Percentiles rank a stretch among this genome's conserved stretches.
phyloP scores from a whole-genome alignment of 2,329 filamentous ascomycete genomes.

The Chaetomium sp. region DNA sequence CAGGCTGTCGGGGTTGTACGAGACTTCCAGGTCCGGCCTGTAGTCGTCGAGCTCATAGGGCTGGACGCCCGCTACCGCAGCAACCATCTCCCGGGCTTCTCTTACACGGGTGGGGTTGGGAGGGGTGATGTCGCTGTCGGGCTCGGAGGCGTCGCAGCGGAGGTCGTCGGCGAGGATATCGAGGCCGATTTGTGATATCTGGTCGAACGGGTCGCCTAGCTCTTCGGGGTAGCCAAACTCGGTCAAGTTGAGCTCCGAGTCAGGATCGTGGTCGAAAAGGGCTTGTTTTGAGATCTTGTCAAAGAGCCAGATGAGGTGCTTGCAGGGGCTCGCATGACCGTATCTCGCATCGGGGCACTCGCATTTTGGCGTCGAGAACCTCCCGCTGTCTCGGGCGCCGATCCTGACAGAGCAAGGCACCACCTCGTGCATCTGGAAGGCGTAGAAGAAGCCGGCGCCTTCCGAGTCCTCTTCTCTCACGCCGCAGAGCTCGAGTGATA shows the following conservation, averaged over 20 bases:
- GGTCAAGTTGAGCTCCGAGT: constrained; percentile 47
- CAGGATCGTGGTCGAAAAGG: constrained; percentile 44
- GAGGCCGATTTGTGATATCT: constrained; percentile 54
- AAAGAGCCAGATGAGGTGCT: constrained; percentile 57
- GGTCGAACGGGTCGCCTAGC: constrained; percentile 52
- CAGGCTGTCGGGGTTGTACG: constrained; percentile 37
- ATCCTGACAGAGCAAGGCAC: constrained; percentile 56
- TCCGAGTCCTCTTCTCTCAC: constrained; percentile 40
- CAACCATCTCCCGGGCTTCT: constrained; percentile 56
- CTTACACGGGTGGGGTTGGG: constrained; percentile 42
- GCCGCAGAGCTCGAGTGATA: constrained; percentile 54
- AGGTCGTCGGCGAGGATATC: constrained; percentile 55
- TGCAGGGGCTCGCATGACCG: constrained; percentile 44
- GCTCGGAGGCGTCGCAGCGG: constrained; percentile 50
- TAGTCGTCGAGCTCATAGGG: constrained; percentile 44
- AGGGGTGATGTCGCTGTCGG: constrained; percentile 26
- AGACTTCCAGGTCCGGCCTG: constrained; percentile 47
- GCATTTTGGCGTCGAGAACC: constrained; percentile 48
- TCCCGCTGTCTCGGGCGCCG: constrained; percentile 44
- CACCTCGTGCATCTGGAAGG: constrained; percentile 59
- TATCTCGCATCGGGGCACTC: constrained; percentile 44
- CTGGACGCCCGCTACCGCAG: constrained; percentile 48
- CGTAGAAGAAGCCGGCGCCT: constrained; percentile 49
- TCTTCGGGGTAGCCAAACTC: constrained; percentile 48
- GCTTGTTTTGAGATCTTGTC: constrained; percentile 55